Base-by-base conservation (phyloP, 2,329 filamentous ascomycete genomes). In the Sporothrix brasiliensis region DNA sequence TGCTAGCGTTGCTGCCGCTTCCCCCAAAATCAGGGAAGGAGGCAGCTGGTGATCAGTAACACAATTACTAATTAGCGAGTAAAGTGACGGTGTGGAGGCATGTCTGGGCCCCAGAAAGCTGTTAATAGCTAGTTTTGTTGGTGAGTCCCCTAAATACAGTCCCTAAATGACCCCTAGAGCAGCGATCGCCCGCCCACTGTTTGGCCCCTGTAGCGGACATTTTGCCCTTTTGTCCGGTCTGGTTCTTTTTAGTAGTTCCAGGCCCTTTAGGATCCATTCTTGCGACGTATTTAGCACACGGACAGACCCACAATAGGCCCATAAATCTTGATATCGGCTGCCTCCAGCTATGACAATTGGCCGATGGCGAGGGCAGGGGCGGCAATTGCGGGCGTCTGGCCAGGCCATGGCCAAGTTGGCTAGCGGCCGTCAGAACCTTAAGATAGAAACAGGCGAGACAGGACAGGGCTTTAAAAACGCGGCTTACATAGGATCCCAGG, bases 341-440 rank as follows among this genome's bases (percentile, higher is more conserved):
- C 34, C 56, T 61, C 56, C 34, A 44, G 56, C 30, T 41, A 19
- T 6, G 56, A 60, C 30, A 21, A 60, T 61, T 61, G 56, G 56
- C 34, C n/a, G 56, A 61, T 61, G 56, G 39, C 56, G 34, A 24
- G 6, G 34, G 4, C 10, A 30, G 27, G 39, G 16, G 39, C 58
- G 58, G 58, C 58, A 63, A 44, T 63, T 44, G 58, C 39, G 58
- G 39, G 58, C 41, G 39, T 10, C 58, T 44, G 39, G 58, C 58
- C 34, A 34, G 34, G 34, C 34, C 56, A 44, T 61, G 34, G n/a
- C 56, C 34, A 61, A 61, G 47, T 30, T 67, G 21, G 44, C 49
- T 67, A 67, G 63, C 16, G 63, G 24, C 63, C 63, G 63, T 67
- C 47, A 53, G 63, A 67, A 41, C 47, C 47, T 67, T 67, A 67